Evolutionary conservation across 2,329 filamentous ascomycete genomes (phyloP).

Genomic region (Chrysosporium keratinophilum): DNA sequence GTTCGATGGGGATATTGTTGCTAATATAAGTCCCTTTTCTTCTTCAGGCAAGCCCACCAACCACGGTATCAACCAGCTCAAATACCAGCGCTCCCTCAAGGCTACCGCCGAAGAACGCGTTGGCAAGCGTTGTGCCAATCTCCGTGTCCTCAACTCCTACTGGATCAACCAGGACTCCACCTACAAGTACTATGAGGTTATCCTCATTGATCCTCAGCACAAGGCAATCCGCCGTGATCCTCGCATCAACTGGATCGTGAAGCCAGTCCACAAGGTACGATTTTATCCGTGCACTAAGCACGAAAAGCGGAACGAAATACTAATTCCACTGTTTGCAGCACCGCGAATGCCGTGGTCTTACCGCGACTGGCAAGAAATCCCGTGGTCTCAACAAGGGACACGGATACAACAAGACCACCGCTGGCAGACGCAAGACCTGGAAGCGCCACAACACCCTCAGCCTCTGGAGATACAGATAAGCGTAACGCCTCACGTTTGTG

Average conservation of each 20-base stretch:
- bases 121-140: conserved; percentile 95
- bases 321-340: conserved; percentile 45
- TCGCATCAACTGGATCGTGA: conserved; percentile 99
- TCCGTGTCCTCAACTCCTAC: conserved; percentile 99
- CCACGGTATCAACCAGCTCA: conserved; percentile 99
- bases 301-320: neutral
- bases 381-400: conserved; percentile 99
- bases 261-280: conserved; percentile 83
- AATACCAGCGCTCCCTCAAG: conserved; percentile 99
- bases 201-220: conserved; percentile 99
- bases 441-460: conserved; percentile 99
- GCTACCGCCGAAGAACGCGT: conserved; percentile 99
- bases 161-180: conserved; percentile 99
- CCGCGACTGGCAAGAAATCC: conserved; percentile 98
- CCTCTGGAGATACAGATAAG: conserved; percentile 90
- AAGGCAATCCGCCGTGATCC: conserved; percentile 98
- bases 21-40: neutral
- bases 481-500: conserved; percentile 7
- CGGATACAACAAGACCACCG: conserved; percentile 96
- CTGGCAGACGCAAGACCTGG: conserved; percentile 99
- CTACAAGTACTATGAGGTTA: conserved; percentile 99
- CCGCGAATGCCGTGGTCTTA: conserved; percentile 95
- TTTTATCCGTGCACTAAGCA: conserved; percentile 9
- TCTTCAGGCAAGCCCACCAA: conserved; percentile 94
- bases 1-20: neutral